These are phyloP conservation scores for Austropuccinia psidii DNA, from an alignment of 1,284 basidiomycete species.

Conservation along the genomic window DNA sequence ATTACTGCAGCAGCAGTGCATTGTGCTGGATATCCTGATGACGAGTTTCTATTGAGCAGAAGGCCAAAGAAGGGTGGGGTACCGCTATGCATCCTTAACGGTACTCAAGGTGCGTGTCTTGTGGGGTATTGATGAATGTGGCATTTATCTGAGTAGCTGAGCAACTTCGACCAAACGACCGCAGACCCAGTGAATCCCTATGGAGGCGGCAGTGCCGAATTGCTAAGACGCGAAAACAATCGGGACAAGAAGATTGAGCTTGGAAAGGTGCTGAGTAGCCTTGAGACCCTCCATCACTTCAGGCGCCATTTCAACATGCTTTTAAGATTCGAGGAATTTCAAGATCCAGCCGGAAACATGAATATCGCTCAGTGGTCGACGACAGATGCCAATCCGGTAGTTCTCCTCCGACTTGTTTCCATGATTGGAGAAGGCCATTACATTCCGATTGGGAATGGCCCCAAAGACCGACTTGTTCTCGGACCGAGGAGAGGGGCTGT, in stretches of 20 bases:
- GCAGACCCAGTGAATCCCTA: constrained; percentile 29
- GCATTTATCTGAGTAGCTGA: neutral
- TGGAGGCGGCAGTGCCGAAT: constrained; percentile 10
- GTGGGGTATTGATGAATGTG: neutral
- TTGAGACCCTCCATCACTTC: constrained; percentile 25
- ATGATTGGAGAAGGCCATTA: constrained; percentile 34
- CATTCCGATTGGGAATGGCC: constrained; percentile 14
- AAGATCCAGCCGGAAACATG: constrained; percentile 4
- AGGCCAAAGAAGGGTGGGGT: neutral
- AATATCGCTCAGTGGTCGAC: constrained; percentile 8
- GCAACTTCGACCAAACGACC: neutral
- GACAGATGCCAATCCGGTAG: neutral
- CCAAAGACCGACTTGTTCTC: constrained; percentile 17
- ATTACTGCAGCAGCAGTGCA: constrained; percentile 18
- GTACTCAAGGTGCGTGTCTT: constrained; percentile 10
- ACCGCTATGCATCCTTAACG: constrained; percentile 30
- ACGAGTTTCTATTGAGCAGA: constrained; percentile 19
- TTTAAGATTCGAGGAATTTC: constrained; percentile 18
- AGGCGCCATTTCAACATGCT: neutral
- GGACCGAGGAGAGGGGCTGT: constrained; percentile 31
- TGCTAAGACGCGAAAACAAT: constrained; percentile 7
- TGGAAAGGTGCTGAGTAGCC: constrained; percentile 7
- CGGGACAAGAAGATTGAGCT: neutral
- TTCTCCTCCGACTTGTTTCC: neutral
- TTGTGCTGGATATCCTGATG: constrained; percentile 19